These are phyloP conservation scores for Platanthera guangdongensis DNA, from an alignment of 106 monocot species.

Conservation along the genomic window DNA sequence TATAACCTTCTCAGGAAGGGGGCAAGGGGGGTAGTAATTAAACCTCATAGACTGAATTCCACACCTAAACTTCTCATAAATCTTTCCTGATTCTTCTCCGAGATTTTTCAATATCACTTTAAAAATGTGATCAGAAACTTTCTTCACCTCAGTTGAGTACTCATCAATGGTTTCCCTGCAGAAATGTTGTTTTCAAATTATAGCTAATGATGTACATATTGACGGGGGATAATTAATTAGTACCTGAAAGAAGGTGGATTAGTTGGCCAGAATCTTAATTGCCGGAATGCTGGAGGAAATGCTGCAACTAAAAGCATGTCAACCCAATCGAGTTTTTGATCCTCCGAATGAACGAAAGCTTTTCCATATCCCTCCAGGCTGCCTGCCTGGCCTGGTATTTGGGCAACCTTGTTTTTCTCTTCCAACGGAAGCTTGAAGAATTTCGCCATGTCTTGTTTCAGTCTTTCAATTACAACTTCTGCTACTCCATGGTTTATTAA, in stretches of 20 bases:
- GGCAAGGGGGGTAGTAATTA: conserved; percentile 28
- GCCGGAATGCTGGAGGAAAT: conserved; percentile 13
- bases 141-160: conserved; percentile 16
- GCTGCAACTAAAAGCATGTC: conserved; percentile 24
- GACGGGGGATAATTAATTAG: background rate
- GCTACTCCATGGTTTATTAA: conserved; percentile 43
- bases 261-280: conserved; percentile 28
- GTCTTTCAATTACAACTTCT: conserved; percentile 10
- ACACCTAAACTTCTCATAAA: conserved; percentile 3
- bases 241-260: conserved; percentile 43
- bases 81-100: background rate
- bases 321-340: conserved; percentile 43
- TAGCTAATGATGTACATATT: background rate
- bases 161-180: background rate
- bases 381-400: background rate
- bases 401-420: conserved; percentile 17
- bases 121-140: conserved; percentile 7
- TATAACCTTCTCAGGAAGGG: conserved; percentile 7
- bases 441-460: conserved; percentile 18
- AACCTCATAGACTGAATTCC: conserved; percentile 10
- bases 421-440: conserved; percentile 34
- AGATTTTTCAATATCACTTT: conserved; percentile 19
- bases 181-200: background rate
- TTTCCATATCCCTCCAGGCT: conserved; percentile 39
- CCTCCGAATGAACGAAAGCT: conserved; percentile 29